phyloP scores from a whole-genome alignment of 495 filamentous ascomycete genomes.

The Delitschia confertaspora region DNA sequence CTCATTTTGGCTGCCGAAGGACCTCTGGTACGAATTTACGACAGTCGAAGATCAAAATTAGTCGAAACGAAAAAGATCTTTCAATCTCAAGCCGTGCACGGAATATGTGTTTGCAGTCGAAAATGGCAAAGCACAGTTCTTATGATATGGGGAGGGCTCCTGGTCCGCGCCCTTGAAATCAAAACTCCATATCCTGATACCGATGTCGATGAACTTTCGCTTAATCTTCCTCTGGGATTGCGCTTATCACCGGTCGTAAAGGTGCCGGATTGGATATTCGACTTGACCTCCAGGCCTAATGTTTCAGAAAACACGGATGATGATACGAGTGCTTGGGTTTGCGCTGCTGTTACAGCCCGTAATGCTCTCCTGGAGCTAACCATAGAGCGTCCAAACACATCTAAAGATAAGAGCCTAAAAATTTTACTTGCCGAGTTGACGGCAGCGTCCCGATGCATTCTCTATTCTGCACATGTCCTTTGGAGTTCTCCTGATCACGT shows the following conservation, averaged over 20 bases:
- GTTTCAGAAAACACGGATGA: constrained; percentile 12
- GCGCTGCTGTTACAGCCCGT: constrained; percentile 68
- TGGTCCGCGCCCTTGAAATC: constrained; percentile 17
- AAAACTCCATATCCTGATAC: constrained; percentile 29
- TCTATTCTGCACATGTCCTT: constrained; percentile 73
- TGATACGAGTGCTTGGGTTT: no score
- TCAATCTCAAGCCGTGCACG: constrained; percentile 56
- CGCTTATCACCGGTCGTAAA: constrained; percentile 9
- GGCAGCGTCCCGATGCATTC: constrained; percentile 69
- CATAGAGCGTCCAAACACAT: background rate
- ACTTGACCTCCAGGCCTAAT: constrained; percentile 47
- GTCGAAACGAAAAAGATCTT: constrained; percentile 46
- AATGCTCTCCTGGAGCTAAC: constrained; percentile 52
- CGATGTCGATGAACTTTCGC: background rate
- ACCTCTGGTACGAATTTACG: constrained; percentile 54
- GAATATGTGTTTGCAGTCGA: constrained; percentile 44
- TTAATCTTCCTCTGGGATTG: constrained; percentile 1
- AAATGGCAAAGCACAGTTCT: constrained; percentile 1
- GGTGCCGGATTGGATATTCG: constrained; percentile 75
- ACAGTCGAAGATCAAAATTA: constrained; percentile 34
- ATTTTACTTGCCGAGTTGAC: constrained; percentile 36
- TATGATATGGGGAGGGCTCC: constrained; percentile 32
- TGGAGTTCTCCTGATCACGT: constrained; percentile 49
- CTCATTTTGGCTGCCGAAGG: constrained; percentile 66
- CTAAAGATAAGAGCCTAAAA: background rate